phyloP scores from a whole-genome alignment of 208 protist species.

The Crithidia fasciculata region DNA sequence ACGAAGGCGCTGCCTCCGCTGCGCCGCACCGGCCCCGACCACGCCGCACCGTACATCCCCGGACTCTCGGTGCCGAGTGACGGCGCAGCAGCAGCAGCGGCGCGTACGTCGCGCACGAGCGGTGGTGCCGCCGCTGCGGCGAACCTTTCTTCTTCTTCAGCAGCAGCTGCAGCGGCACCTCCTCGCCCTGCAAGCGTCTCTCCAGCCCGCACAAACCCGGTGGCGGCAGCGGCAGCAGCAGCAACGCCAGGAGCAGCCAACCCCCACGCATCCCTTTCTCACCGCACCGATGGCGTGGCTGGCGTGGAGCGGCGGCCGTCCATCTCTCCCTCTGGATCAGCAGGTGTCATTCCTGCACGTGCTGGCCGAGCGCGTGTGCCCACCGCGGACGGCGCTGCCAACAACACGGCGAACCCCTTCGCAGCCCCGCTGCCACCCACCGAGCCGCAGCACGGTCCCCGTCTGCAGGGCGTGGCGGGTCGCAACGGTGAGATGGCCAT shows the following conservation, averaged over 20 bases:
- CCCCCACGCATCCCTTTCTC: too few species aligned
- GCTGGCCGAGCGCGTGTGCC: too few species aligned
- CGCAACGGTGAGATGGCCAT: conserved; percentile 72
- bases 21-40: conserved; percentile 18
- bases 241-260: too few species aligned
- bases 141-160: not conserved
- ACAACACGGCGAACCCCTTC: conserved; percentile 18
- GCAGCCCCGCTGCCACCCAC: conserved; percentile 54
- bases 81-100: not conserved
- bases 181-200: not conserved
- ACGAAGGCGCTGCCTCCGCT: conserved; percentile 51
- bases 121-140: not conserved
- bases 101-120: conserved; percentile 1
- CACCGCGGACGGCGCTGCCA: not conserved
- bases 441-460: conserved; percentile 52
- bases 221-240: too few species aligned
- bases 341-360: not conserved
- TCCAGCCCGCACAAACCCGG: too few species aligned
- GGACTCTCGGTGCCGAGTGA: conserved; percentile 15
- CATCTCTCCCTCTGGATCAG: not conserved
- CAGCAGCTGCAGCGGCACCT: not conserved
- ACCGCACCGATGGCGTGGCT: not conserved
- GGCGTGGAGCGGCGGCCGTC: not conserved
- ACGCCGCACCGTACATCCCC: conserved; percentile 5
- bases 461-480: conserved; percentile 58